A percentile compares a stretch with the other conserved stretches of the same genome.
Conservation (phyloP, 2,329 filamentous ascomycete genomes). For the Colletotrichum paranaense region DNA sequence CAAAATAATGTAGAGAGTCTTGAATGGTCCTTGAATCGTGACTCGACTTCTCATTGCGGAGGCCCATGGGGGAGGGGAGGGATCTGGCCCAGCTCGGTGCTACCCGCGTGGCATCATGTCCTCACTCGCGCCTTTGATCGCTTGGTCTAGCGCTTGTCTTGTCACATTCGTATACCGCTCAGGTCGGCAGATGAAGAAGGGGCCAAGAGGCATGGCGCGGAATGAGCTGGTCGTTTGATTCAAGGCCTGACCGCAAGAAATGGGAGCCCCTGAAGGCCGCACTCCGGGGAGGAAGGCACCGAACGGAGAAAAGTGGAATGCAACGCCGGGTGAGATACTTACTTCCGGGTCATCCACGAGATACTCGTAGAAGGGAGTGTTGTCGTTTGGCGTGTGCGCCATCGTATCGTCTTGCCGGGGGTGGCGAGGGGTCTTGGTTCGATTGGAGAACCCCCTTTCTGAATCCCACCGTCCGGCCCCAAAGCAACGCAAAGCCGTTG, state of each 20-base stretch:
- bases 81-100: not conserved
- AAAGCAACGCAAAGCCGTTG: conserved; percentile 14
- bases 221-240: not conserved
- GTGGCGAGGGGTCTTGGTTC: not conserved
- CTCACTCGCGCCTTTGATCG: conserved; percentile 7
- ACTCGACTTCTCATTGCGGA: not conserved
- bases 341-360: conserved; percentile 28
- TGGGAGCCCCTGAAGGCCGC: not conserved
- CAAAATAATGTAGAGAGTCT: not conserved
- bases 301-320: not conserved
- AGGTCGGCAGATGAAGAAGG: not conserved
- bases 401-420: conserved; percentile 19
- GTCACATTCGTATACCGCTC: not conserved
- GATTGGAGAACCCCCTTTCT: conserved; percentile 22
- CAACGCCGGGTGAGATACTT: conserved; percentile 13
- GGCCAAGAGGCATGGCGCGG: not conserved
- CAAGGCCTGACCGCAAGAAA: not conserved
- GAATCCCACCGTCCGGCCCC: conserved; percentile 7
- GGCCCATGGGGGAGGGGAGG: not conserved
- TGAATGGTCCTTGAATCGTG: not conserved
- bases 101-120: not conserved
- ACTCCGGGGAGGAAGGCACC: not conserved
- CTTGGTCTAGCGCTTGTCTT: conserved; percentile 10
- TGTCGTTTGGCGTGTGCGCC: conserved; percentile 20
- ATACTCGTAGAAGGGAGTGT: conserved; percentile 27